Conservation (phyloP, 1,284 basidiomycete genomes). For the Paramarasmius palmivorus region DNA sequence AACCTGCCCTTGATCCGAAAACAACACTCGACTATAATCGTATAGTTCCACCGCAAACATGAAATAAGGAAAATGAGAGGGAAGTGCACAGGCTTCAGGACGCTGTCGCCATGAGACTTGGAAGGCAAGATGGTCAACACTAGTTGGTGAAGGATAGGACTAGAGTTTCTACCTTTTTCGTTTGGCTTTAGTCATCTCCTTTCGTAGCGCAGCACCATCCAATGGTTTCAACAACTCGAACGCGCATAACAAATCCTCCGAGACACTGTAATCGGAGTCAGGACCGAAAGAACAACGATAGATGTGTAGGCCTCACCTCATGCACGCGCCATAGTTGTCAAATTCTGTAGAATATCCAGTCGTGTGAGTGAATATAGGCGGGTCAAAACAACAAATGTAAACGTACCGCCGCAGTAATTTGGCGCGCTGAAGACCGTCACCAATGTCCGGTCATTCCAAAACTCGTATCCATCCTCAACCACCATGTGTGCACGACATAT, state of each 20-base stretch:
- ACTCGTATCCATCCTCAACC: conserved; percentile 99
- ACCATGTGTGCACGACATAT: conserved; percentile 99
- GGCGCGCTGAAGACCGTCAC: conserved; percentile 99
- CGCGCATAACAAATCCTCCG: conserved; percentile 95
- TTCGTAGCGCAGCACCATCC: conserved; percentile 92
- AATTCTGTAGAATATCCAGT: conserved; percentile 61
- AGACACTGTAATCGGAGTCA: conserved; percentile 62
- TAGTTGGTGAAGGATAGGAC: background rate
- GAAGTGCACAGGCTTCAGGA: conserved; percentile 18
- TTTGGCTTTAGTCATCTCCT: conserved; percentile 99
- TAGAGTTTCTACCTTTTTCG: conserved; percentile 76
- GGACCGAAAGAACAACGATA: conserved; percentile 14
- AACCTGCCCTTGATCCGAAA: conserved; percentile 2
- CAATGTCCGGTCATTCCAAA: conserved; percentile 98
- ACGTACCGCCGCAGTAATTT: conserved; percentile 94
- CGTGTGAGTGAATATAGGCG: conserved; percentile 5
- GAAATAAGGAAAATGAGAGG: conserved; percentile 1
- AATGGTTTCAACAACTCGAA: conserved; percentile 97
- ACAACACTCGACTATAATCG: conserved; percentile 16
- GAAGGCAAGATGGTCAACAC: background rate
- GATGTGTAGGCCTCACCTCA: conserved; percentile 58
- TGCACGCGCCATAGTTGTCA: conserved; percentile 97
- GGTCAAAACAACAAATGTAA: conserved; percentile 11
- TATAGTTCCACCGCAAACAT: conserved; percentile 13
- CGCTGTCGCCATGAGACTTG: conserved; percentile 38